Conservation (phyloP, 176 grass and related monocot species). For the Triticum monococcum region DNA sequence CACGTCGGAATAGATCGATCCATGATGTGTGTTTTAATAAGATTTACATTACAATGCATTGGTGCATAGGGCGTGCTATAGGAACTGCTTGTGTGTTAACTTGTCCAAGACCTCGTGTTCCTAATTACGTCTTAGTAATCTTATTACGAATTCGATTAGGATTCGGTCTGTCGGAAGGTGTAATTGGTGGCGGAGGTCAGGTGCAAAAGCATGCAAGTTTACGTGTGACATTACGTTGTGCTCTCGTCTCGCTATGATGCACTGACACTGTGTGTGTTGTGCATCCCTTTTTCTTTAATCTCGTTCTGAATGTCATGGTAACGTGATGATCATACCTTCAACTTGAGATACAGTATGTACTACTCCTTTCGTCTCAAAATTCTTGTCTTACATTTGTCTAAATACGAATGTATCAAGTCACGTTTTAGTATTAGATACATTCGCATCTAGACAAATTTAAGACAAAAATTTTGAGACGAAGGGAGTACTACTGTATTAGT, state of each 20-base stretch:
- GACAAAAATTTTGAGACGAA: no score
- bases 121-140: no score
- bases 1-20: background rate
- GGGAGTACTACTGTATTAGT: background rate
- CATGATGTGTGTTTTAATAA: constrained; percentile 16
- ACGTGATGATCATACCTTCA: no score
- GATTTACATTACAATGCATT: background rate
- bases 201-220: background rate
- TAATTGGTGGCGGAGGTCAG: background rate
- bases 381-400: no score
- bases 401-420: no score
- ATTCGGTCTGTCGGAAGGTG: background rate
- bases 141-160: background rate
- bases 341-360: no score
- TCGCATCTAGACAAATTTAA: no score
- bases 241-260: background rate
- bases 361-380: no score
- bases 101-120: background rate
- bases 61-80: background rate
- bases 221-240: background rate
- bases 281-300: background rate
- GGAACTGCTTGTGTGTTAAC: no score
- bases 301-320: no score
- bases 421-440: no score
- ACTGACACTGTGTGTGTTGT: background rate